Base-by-base conservation (phyloP, 352 stramenopile species). In the Phytophthora fragariae region DNA sequence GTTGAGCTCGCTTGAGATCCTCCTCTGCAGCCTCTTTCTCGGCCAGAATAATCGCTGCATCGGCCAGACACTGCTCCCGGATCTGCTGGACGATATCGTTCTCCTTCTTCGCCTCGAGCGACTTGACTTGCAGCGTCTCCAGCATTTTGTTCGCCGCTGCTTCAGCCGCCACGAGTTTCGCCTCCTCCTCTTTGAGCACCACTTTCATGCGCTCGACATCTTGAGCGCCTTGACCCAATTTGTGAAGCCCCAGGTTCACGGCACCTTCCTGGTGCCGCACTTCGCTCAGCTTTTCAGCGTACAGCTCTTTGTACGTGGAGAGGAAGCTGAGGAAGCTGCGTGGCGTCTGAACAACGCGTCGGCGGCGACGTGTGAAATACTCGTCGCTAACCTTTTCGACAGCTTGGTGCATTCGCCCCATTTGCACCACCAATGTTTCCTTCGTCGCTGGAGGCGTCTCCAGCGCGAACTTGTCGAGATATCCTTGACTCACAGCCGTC, bases 201-300 rank as follows among this genome's bases (percentile, higher is more conserved):
- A 94, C 57, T 61, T 98, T 97, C 93, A 98, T 98, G 12, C 84
- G 84, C 67, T 98, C 91, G 1, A 98, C 93, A 55, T 98, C 92
- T 17, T 95, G 80, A 2, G 88, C 91, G 31, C 91, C 92, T 53
- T 97, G 88, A 1, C 91, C 76, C 24, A 98, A 79, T 65, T 97
- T 98, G 57, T 96, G 88, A 2, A 98, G 79, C 0, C 93, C 93
- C 12, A 97, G 81, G 54, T 93, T 90, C 14, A 98, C 92, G 11
- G 88, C 75, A 53, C 79, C 91, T 57, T 94, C 89, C 52, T 96
- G 96, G 24, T 80, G 76, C 14, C 92, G 77, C 19, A 98, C 91
- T 61, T 97, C 88, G 8, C 54, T 57, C 4, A 95, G 64, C 61
- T 97, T 98, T 21, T 87, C 76, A 1, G 57, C 71, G 56, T 97